Conservation (phyloP, 495 filamentous ascomycete genomes). For the Penicillium crystallinum region DNA sequence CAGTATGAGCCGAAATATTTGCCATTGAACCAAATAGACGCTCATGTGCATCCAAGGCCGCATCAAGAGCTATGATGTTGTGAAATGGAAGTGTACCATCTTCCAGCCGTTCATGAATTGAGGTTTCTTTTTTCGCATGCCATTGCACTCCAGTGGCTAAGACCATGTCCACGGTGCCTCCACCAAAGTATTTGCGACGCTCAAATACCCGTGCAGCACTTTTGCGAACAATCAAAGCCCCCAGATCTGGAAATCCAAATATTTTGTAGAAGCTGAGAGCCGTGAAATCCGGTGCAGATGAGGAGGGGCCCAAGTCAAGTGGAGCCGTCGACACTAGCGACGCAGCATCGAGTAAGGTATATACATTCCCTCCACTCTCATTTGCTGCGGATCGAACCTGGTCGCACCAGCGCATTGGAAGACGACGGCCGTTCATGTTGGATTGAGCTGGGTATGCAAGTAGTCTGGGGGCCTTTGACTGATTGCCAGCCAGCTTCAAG, state of each 20-base stretch:
- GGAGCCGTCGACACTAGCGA: slow-evolving; percentile 72
- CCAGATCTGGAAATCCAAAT: slow-evolving; percentile 91
- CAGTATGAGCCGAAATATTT: slow-evolving; percentile 68
- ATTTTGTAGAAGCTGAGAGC: slow-evolving; percentile 95
- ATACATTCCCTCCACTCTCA: slow-evolving; percentile 30
- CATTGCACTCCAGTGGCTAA: slow-evolving; percentile 41
- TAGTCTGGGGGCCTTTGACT: slow-evolving; percentile 36
- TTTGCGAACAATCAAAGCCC: slow-evolving; percentile 79
- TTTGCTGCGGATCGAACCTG: slow-evolving; percentile 37
- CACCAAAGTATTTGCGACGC: slow-evolving; percentile 77
- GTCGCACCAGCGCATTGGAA: slow-evolving; percentile 66
- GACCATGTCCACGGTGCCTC: slow-evolving; percentile 90
- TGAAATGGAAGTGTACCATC: slow-evolving; percentile 90
- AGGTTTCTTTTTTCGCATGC: slow-evolving; percentile 66
- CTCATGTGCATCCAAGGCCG: slow-evolving; percentile 64
- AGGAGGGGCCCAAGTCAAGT: slow-evolving; percentile 60
- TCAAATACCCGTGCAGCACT: slow-evolving; percentile 56
- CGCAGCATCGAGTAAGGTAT: slow-evolving; percentile 87
- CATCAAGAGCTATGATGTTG: slow-evolving; percentile 73
- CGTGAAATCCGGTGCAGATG: slow-evolving; percentile 74
- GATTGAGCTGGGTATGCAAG: slow-evolving; percentile 90
- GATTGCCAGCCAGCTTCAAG: slow-evolving; percentile 19
- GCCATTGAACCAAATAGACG: slow-evolving; percentile 66
- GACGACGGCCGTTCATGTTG: slow-evolving; percentile 83
- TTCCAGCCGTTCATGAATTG: slow-evolving; percentile 76